A percentile compares a stretch with the other conserved stretches of the same genome.
Evolutionary conservation across 2,329 filamentous ascomycete species (phyloP).

Genomic region (Aspergillus cejpii): DNA sequence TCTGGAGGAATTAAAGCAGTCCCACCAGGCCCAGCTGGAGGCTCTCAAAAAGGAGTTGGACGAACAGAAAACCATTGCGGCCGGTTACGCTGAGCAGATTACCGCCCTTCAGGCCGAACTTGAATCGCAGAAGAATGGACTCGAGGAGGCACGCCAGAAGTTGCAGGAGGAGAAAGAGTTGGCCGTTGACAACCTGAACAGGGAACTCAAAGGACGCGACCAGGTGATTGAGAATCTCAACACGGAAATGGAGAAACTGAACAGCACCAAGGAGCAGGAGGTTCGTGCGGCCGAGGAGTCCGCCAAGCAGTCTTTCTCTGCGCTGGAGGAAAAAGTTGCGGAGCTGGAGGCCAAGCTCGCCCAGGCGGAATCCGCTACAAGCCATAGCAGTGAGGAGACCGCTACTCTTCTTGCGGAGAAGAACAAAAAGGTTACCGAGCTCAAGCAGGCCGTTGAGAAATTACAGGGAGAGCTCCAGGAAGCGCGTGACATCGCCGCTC

Average conservation of each 20-base stretch:
- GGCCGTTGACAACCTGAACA: conserved; percentile 26
- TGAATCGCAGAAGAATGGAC: conserved; percentile 23
- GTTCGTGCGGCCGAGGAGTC: conserved; percentile 31
- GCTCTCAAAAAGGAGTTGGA: conserved; percentile 31
- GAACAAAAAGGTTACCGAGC: conserved; percentile 30
- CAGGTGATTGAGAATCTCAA: conserved; percentile 37
- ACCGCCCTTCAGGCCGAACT: conserved; percentile 27
- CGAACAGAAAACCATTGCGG: conserved; percentile 28
- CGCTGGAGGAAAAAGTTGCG: conserved; percentile 32
- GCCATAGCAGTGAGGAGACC: conserved; percentile 21
- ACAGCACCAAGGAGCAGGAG: conserved; percentile 33
- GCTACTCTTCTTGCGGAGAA: conserved; percentile 30
- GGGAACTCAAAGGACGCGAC: conserved; percentile 32
- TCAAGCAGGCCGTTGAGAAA: conserved; percentile 30
- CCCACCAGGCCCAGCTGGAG: conserved; percentile 33
- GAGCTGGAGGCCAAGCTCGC: conserved; percentile 33
- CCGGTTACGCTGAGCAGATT: conserved; percentile 27
- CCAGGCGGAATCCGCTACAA: conserved; percentile 26
- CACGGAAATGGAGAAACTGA: conserved; percentile 33
- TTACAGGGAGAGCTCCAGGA: conserved; percentile 32
- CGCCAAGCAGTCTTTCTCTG: conserved; percentile 22
- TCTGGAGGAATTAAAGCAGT: conserved; percentile 35
- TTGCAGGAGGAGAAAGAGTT: conserved; percentile 29
- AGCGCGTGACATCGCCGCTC: conserved; percentile 17
- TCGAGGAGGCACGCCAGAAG: conserved; percentile 24